Evolutionary conservation across 805 yeast genomes (phyloP), one percentile per base, ranked within the genome.

Genomic region (Candida koratica): DNA sequence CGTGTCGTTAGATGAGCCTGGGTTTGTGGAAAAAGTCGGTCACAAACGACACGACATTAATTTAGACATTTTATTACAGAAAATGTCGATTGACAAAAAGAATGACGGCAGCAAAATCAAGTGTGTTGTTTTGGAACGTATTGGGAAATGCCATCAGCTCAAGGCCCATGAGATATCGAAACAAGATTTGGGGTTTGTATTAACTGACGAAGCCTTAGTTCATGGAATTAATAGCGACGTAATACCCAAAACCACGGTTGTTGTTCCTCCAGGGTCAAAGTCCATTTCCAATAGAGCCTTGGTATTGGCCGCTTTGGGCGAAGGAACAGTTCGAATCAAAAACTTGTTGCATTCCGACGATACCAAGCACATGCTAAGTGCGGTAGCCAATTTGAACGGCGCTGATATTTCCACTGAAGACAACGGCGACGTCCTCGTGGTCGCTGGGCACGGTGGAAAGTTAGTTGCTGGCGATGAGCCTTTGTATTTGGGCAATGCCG

Each of bases 41-140:
- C 66, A 72, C 49, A 84, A 84, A 47, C 58, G 66, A 33, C 54
- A 56, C 27, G 67, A 73, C 36, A 79, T 94, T 37, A 88, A 90
- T n/a, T 74, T 89, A 30, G 87, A 85, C 39, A 59, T 68, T 7
- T 69, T 93, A 36, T 64, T 93, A 45, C 65, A 77, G 41, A 86
- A 86, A 52, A 93, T 93, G 98, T 78, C 94, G 25, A 84, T 93
- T 41, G 98, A 93, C 61, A 93, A 93, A 73, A 93, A 93, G 61
- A 93, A 93, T 55, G 96, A 87, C 52, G 98, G 98, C 19, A 69
- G 85, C 11, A 82, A 79, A 56, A 93, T 93, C 65, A 84, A 85
- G 56, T 83, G 86, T 43, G 97, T 88, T 11, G 61, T 93, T 25
- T 70, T 93, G 45, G 83, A 84, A 52, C 71, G 75, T 23, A 89